phyloP scores from a whole-genome alignment of 495 filamentous ascomycete genomes.

The Halenospora varia region DNA sequence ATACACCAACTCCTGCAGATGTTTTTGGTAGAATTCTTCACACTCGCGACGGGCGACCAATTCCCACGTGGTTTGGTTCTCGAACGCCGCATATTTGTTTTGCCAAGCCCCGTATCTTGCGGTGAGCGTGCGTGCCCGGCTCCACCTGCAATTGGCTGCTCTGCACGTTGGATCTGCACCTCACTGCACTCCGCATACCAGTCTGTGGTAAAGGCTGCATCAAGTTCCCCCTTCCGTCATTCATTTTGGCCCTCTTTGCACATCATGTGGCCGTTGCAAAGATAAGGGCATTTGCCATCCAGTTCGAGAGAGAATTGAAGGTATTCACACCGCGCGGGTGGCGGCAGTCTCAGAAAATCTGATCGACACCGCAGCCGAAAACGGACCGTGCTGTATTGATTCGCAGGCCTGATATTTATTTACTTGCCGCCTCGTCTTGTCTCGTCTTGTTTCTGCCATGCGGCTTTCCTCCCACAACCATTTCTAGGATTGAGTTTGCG shows the following conservation, averaged over 20 bases:
- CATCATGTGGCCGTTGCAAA: background rate
- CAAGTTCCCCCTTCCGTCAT: background rate
- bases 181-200: background rate
- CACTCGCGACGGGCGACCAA: too few species aligned
- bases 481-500: background rate
- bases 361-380: too few species aligned
- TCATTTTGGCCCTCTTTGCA: background rate
- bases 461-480: background rate
- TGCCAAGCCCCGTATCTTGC: constrained; percentile 1
- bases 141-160: background rate
- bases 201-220: background rate
- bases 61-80: background rate
- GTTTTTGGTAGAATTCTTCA: too few species aligned
- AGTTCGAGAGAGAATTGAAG: background rate
- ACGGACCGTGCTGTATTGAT: background rate
- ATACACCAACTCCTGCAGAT: too few species aligned
- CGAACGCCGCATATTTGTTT: background rate
- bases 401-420: background rate
- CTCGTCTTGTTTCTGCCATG: background rate
- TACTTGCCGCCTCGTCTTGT: background rate
- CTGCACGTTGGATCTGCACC: background rate
- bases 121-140: background rate
- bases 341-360: background rate
- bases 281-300: background rate
- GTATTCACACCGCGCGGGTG: background rate